phyloP scores from a whole-genome alignment of 495 filamentous ascomycete genomes.

The Aspergillus bridgeri region DNA sequence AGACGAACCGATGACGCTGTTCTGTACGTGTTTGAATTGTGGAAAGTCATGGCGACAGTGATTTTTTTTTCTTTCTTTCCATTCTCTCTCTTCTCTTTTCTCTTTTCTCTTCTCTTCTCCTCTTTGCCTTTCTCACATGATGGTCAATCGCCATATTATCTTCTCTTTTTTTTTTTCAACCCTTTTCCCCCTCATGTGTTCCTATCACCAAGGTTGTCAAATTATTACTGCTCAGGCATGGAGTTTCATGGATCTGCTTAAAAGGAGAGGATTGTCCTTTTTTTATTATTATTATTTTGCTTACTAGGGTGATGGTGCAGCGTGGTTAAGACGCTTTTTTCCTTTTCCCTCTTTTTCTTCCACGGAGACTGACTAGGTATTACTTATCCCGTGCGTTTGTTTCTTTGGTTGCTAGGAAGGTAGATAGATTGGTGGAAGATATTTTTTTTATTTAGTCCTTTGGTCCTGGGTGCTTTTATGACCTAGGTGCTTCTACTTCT shows the following conservation, averaged over 20 bases:
- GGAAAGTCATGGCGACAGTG: slow-evolving; percentile 51
- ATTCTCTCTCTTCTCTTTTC: slow-evolving; percentile 7
- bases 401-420: not conserved
- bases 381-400: not conserved
- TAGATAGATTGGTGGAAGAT: not conserved
- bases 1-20: slow-evolving; percentile 60
- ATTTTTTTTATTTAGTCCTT: not conserved
- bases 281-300: not conserved
- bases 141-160: not conserved
- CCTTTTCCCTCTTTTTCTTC: too few species aligned
- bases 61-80: slow-evolving; percentile 10
- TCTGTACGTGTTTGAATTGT: slow-evolving; percentile 50
- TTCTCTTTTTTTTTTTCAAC: slow-evolving; percentile 4
- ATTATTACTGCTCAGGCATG: slow-evolving; percentile 5
- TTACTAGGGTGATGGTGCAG: too few species aligned
- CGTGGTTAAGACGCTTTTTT: too few species aligned
- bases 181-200: not conserved
- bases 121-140: slow-evolving; percentile 2
- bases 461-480: too few species aligned
- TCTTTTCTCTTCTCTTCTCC: too few species aligned
- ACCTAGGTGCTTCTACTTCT: too few species aligned
- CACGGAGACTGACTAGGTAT: too few species aligned
- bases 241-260: slow-evolving; percentile 3
- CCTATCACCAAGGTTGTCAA: slow-evolving; percentile 1
- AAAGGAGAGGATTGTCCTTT: not conserved